phyloP scores from a whole-genome alignment of 495 filamentous ascomycete species.

The Penicillium cosmopolitanum region DNA sequence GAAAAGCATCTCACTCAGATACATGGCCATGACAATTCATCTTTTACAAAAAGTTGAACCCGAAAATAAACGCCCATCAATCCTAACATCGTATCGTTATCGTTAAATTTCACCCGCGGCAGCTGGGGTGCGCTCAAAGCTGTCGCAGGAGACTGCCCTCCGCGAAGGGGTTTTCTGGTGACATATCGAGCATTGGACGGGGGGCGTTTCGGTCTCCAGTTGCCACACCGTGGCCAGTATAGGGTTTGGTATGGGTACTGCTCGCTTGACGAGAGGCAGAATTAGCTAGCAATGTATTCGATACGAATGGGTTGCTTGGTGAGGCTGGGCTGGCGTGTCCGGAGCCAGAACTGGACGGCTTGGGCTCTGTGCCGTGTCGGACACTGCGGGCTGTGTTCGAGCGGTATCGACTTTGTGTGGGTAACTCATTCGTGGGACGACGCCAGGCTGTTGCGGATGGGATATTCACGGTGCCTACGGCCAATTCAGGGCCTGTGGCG shows the following conservation, averaged over 20 bases:
- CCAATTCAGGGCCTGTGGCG: constrained; percentile 58
- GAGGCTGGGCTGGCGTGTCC: constrained; percentile 28
- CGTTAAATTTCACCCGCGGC: neutral
- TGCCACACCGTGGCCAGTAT: constrained; percentile 54
- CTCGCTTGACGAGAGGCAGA: constrained; percentile 22
- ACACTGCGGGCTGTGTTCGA: constrained; percentile 38
- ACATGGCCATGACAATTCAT: neutral
- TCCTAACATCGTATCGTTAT: constrained; percentile 3
- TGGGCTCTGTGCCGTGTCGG: constrained; percentile 22
- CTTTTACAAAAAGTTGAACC: neutral
- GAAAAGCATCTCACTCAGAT: constrained; percentile 4
- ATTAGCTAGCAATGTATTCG: constrained; percentile 42
- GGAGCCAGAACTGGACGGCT: constrained; percentile 20
- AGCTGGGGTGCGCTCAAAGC: constrained; percentile 31
- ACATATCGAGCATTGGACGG: constrained; percentile 60
- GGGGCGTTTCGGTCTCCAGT: constrained; percentile 54
- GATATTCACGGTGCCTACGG: constrained; percentile 47
- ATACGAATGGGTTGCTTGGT: constrained; percentile 33
- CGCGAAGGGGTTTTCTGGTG: constrained; percentile 52
- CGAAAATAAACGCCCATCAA: neutral
- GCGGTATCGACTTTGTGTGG: constrained; percentile 31
- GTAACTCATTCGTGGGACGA: constrained; percentile 28
- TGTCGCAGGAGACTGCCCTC: constrained; percentile 57
- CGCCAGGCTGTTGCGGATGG: constrained; percentile 59
- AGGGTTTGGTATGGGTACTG: constrained; percentile 27